A percentile compares a stretch with the other conserved stretches of the same genome.
Evolutionary conservation across 2,329 filamentous ascomycete genomes (phyloP).

Genomic region (Aspergillus sclerotialis): DNA sequence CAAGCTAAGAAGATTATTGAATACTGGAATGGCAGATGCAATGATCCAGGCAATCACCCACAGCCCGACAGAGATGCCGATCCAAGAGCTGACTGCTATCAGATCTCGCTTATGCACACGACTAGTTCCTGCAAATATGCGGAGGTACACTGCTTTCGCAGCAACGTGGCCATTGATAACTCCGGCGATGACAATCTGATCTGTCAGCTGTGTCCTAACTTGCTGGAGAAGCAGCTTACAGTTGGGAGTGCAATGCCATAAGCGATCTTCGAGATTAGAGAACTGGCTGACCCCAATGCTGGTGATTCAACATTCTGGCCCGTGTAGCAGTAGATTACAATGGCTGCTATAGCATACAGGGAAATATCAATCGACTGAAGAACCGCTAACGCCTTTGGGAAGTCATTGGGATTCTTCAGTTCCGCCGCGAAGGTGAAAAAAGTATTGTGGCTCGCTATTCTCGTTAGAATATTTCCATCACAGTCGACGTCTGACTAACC

Average conservation of each 20-base stretch:
- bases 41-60: conserved; percentile 59
- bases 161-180: conserved; percentile 62
- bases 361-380: conserved; percentile 50
- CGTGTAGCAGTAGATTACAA: conserved; percentile 59
- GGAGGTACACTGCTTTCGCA: conserved; percentile 56
- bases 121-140: conserved; percentile 53
- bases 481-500: conserved; percentile 33
- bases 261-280: conserved; percentile 51
- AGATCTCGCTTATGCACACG: conserved; percentile 42
- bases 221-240: conserved; percentile 1
- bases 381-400: conserved; percentile 52
- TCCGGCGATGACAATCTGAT: conserved; percentile 55
- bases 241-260: conserved; percentile 58
- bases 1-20: conserved; percentile 55
- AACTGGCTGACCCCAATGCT: conserved; percentile 54
- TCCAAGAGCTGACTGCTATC: conserved; percentile 48
- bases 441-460: conserved; percentile 8
- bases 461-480: conserved; percentile 46
- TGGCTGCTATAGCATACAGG: conserved; percentile 58
- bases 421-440: conserved; percentile 55
- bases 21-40: conserved; percentile 59
- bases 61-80: conserved; percentile 45
- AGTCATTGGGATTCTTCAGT: conserved; percentile 51
- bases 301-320: conserved; percentile 54
- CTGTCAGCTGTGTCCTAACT: neutral